Percentiles rank a stretch among this genome's conserved stretches.
phyloP scores from a whole-genome alignment of 305 asterid species.

The Withania somnifera region DNA sequence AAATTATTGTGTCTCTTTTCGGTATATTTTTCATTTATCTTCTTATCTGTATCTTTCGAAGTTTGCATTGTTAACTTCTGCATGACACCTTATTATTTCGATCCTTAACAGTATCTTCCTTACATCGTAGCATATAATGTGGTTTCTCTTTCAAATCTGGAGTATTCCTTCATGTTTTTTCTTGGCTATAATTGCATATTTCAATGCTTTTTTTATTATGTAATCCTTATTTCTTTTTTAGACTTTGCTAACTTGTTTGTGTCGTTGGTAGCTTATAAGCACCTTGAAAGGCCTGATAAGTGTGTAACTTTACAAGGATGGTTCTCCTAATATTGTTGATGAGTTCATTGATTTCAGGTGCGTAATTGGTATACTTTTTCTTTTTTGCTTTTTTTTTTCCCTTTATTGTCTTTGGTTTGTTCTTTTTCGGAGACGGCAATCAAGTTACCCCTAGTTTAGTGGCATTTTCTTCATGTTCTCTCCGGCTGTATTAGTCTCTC shows the following conservation, averaged over 20 bases:
- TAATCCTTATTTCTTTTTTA: not conserved
- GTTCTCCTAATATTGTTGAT: slow-evolving; percentile 64
- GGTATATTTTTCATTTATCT: no score
- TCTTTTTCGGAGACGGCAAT: not conserved
- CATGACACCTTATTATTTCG: no score
- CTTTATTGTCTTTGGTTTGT: not conserved
- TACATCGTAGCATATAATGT: not conserved
- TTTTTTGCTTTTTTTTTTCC: not conserved
- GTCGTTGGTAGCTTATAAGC: slow-evolving; percentile 42
- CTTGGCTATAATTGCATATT: not conserved
- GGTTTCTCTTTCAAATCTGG: not conserved
- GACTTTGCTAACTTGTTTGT: not conserved
- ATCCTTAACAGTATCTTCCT: not conserved
- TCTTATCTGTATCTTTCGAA: no score
- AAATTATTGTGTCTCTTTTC: no score
- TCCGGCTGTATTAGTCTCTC: no score
- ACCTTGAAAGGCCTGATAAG: slow-evolving; percentile 78
- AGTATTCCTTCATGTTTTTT: not conserved
- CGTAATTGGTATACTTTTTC: slow-evolving; percentile 7
- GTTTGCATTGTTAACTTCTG: no score
- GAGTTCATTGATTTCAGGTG: slow-evolving; percentile 68
- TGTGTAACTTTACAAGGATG: slow-evolving; percentile 78
- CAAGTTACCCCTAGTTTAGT: not conserved
- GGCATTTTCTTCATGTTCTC: no score
- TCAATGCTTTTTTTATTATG: not conserved